Base-by-base conservation (phyloP, 768 basidiomycete genomes). In the Leucosporidium creatinivorum region DNA sequence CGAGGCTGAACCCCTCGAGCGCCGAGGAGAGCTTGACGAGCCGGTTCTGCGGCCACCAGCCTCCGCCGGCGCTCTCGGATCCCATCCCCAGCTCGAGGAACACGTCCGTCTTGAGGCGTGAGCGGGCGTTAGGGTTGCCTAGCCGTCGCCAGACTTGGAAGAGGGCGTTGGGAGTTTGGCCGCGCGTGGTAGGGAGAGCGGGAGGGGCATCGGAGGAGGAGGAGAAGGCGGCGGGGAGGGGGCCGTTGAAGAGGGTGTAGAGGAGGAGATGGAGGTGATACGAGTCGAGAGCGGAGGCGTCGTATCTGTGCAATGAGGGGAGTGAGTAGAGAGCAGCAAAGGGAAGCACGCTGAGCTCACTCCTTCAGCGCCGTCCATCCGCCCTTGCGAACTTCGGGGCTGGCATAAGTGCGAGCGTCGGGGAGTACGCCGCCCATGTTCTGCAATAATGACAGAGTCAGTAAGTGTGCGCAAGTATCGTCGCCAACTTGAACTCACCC, bases 201-300 rank as follows among this genome's bases (percentile, higher is more conserved):
- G 88, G 88, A 8, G 83, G 81, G 15, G 88, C 36, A 4, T 72
- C 67, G 36, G 83, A 80, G 3, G 91, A 88, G 76, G 97, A 96
- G 26, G 62, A 51, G 66, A 59, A 74, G 6, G 72, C 66, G 21
- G 44, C 25, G 19, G 74, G 87, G n/a, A 85, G 83, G 0, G 83
- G 80, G 1, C 91, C 89, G 77, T 97, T 98, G 82, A 97, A 98
- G 21, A 92, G 82, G 17, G 84, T 80, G 78, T 92, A 89, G 30
- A 94, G 81, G 60, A 98, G 83, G 13, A 98, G 81, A 23, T 92
- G 93, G 13, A 98, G 83, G 1, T 88, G 85, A 77, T 97, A 98
- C 17, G 89, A 84, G 78, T 99, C 96, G 66, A 87, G 83, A 17
- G 85, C 85, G 52, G 87, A 82, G 12, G 86, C 80, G 69, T 82